Evolutionary conservation across 1,284 basidiomycete genomes (phyloP).

Genomic region (Moesziomyces antarcticus): DNA sequence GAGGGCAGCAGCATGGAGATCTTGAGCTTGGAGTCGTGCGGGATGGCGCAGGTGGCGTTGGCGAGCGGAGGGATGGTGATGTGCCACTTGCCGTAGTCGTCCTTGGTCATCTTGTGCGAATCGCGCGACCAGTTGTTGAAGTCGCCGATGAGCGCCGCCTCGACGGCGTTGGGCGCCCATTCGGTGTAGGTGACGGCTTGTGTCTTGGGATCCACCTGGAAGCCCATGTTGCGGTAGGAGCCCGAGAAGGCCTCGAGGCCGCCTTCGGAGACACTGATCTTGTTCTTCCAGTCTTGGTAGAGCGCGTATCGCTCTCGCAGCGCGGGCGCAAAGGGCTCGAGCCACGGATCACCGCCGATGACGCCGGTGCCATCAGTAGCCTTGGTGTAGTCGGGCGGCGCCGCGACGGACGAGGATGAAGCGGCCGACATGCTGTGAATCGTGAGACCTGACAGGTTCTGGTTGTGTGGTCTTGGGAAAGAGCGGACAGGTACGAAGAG

Average conservation of each 20-base stretch:
- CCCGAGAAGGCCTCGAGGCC: conserved; percentile 89
- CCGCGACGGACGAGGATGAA: conserved; percentile 8
- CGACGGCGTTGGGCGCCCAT: conserved; percentile 90
- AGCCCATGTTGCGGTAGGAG: conserved; percentile 86
- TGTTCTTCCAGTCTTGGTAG: conserved; percentile 52
- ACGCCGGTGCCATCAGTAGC: conserved; percentile 62
- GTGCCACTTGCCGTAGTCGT: conserved; percentile 93
- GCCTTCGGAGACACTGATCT: conserved; percentile 55
- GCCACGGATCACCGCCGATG: conserved; percentile 61
- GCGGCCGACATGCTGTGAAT: conserved; percentile 20
- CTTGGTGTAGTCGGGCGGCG: conserved; percentile 51
- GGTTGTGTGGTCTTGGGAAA: too few species aligned
- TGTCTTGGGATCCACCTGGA: conserved; percentile 76
- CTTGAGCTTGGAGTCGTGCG: conserved; percentile 94
- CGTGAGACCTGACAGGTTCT: too few species aligned
- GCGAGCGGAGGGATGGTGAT: conserved; percentile 78
- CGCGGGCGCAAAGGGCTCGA: conserved; percentile 59
- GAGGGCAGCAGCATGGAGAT: conserved; percentile 74
- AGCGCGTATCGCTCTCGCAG: conserved; percentile 52
- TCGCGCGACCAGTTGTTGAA: conserved; percentile 92
- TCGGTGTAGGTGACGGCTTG: conserved; percentile 86
- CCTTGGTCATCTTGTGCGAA: conserved; percentile 82
- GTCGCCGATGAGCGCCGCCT: conserved; percentile 89
- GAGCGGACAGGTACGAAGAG: too few species aligned
- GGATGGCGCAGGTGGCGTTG: conserved; percentile 77